Base-by-base conservation (phyloP, 2,329 filamentous ascomycete genomes). In the Diplodia corticola region DNA sequence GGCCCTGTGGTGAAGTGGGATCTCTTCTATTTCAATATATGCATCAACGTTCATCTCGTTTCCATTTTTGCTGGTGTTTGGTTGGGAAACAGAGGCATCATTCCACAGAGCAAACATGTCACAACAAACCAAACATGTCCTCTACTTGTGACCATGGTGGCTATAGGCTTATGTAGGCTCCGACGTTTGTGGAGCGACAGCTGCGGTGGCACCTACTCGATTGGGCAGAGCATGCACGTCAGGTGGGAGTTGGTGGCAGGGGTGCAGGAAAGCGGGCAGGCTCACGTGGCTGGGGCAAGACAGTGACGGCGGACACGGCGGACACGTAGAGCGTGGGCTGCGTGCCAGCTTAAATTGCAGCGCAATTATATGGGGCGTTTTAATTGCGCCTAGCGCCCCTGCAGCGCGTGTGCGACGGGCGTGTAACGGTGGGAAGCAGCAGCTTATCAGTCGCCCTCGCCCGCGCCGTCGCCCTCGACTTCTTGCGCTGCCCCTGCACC, bases 341-440 rank as follows among this genome's bases (percentile, higher is more conserved):
- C 26, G 57, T 49, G 57, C 17, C 40, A 35, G 22, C 40, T 49
- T 33, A 35, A 40, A 44, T 49, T 61, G 57, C 40, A 35, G 24
- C 26, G 22, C 24, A 49, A 28, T 28, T 20, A 61, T 61, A 49
- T 33, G 40, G 17, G 22, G 44, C 57, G 37, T 22, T 33, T 61
- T 61, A 20, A 59, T 46, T 46, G 26, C 37, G 12, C 15, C 10
- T 46, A 59, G 35, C 37, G 37, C 35, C 53, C 53, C 53, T 57
- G 53, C 53, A 57, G 53, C 5, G 22, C 12, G 55, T 59, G 57
- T 61, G 44, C 57, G 24, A 61, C 57, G 40, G 15, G 9, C 49
- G 57, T 61, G 57, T 49, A 61, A 61, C 57, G 6, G 26, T 17
- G 26, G 9, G 15, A 15, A 1, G 17, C 15, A 49, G 33, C 17